Conservation (phyloP, 2,329 filamentous ascomycete genomes). For the Fusarium sp. region DNA sequence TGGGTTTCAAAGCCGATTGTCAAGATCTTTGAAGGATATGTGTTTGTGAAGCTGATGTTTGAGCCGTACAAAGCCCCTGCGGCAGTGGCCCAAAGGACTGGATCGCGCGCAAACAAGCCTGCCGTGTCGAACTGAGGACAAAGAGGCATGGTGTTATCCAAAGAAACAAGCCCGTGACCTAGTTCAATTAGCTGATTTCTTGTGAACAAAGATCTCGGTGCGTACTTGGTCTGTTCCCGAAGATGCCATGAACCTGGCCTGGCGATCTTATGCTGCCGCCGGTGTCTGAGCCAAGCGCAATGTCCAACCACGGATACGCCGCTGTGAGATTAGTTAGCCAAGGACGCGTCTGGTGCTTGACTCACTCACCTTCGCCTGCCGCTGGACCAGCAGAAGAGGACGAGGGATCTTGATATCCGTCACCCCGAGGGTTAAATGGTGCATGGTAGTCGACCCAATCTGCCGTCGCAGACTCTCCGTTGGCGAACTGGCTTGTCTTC, state of each 20-base stretch:
- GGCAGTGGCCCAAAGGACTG: background rate
- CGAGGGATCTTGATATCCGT: background rate
- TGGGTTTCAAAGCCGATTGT: background rate
- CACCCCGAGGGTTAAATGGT: no score
- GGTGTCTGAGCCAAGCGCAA: background rate
- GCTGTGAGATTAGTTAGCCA: background rate
- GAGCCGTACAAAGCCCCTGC: background rate
- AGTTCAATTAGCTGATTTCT: background rate
- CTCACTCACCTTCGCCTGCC: background rate
- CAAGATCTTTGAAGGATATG: background rate
- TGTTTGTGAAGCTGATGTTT: background rate
- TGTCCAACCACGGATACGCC: background rate
- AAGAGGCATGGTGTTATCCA: background rate
- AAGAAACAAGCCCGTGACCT: background rate
- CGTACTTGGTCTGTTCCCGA: background rate
- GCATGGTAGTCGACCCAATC: no score
- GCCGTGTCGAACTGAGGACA: background rate
- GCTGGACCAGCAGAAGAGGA: background rate
- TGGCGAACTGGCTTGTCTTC: background rate
- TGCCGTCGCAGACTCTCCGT: background rate
- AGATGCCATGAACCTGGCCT: background rate
- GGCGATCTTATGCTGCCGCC: background rate
- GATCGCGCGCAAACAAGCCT: background rate
- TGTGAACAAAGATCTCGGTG: fast-evolving
- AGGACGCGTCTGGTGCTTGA: background rate